These are phyloP conservation scores for Wolfiporia cocos DNA, from an alignment of 1,284 basidiomycete genomes.

Conservation along the genomic window DNA sequence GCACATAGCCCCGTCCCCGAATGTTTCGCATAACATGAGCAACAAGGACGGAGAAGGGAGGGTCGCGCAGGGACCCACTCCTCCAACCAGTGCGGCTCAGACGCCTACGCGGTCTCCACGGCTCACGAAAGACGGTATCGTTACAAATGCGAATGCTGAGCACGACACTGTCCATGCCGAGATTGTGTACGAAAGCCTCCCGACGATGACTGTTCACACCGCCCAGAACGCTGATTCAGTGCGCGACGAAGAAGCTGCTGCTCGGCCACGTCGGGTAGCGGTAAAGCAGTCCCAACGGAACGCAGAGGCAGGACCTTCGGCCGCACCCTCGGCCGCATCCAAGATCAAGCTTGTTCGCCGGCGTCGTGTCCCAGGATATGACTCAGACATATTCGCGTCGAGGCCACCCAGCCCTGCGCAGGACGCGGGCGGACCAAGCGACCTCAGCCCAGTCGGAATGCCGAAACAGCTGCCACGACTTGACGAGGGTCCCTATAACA, in stretches of 20 bases:
- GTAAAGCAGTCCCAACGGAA: neutral
- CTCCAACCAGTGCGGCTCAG: neutral
- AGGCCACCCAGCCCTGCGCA: neutral
- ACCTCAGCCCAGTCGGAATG: conserved; percentile 2
- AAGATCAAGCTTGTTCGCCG: neutral
- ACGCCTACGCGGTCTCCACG: neutral
- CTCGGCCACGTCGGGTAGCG: neutral
- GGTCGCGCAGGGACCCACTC: conserved; percentile 3
- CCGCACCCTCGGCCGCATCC: neutral
- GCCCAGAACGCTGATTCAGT: too few species aligned
- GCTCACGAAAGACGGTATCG: neutral
- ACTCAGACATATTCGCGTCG: conserved; percentile 4
- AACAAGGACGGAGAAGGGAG: neutral
- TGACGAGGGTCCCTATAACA: conserved; percentile 20
- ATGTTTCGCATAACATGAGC: neutral
- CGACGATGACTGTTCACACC: too few species aligned
- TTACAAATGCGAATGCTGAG: neutral
- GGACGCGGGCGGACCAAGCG: neutral
- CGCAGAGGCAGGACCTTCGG: neutral
- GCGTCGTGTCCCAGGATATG: neutral
- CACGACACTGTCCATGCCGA: neutral
- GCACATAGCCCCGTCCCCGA: neutral
- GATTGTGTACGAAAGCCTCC: too few species aligned
- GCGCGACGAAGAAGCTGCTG: too few species aligned
- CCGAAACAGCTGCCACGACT: conserved; percentile 15